Evolutionary conservation across 2,329 filamentous ascomycete species (phyloP), one percentile per base, ranked within the genome.

Genomic region (Reticulascus tulasneorum): DNA sequence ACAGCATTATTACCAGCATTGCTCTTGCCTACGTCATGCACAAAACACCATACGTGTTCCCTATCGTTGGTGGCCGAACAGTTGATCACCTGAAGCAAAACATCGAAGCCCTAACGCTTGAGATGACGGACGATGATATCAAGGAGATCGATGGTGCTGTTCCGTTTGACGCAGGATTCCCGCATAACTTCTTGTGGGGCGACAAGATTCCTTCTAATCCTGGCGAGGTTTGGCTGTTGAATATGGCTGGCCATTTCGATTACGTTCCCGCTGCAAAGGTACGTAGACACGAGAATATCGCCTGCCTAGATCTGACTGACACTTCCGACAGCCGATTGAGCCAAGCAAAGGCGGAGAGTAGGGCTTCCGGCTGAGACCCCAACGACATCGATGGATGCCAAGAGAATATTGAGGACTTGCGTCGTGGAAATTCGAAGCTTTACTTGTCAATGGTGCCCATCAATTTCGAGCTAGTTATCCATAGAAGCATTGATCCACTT

Each of bases 21-120:
- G 84, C 84, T 8, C 60, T 89, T 17, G 84, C 84, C 3, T 89
- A 89, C 51, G 78, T 88, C 11, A 73, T 85, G 69, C 72, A 78
- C 46, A 87, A 88, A 62, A 66, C 79, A 1, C 75, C 82, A 0
- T 78, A 86, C 49, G 79, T 88, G 10, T 86, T 86, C 52, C 85
- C 85, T 2, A 78, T 89, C 25, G 67, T 87, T 5, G 84, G 84
- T 9, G 80, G 81, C 1, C 71, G 83, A 9, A 87, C 79, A 48
- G 57, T 85, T 9, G 76, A 82, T 32, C 83, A 89, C 52, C 62
- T 90, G 25, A 74, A 80, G 52, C 71, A 69, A 38, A 88, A 87
- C 50, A 82, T 88, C 46, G 74, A 82, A 49, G 80, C 82, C 0
- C 64, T 90, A 23, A 68, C 65, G 2, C 62, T 88, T 26, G 61